Evolutionary conservation across 257 asterid species (phyloP), one percentile per base, ranked within the genome.

Genomic region (Solanum chilense): DNA sequence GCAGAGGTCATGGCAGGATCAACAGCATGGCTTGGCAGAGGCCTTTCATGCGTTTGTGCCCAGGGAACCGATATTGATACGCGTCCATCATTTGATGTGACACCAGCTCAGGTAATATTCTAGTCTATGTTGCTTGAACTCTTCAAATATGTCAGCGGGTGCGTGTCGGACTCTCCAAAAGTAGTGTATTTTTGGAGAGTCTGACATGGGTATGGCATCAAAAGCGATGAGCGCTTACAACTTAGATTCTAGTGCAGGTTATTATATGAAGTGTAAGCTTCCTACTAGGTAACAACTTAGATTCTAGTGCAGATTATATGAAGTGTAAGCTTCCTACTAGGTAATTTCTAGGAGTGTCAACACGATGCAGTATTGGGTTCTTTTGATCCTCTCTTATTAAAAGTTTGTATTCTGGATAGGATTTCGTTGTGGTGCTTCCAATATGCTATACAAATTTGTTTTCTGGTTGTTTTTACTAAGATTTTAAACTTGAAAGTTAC

Each of bases 11-110:
- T 94, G 85, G 97, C 97, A 84, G 99, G 99, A 91, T 95, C 99
- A 82, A 97, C 99, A 88, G 99, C 99, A 37, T 97, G 99, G 99
- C 93, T 95, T 87, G 99, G 99, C 85, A 93, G 93, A 91, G 98
- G 99, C 84, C 95, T 97, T 87, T 95, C 99, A 15, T 97, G 99
- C 82, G 99, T 97, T 84, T 96, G 99, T 91, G 98, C 91, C 92
- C 98, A 97, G 89, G 92, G 98, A 91, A 92, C 95, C 77, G 99
- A 95, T 87, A 92, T 95, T 89, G 99, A 97, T 93, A 92, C 92
- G 75, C 98, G 96, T 47, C 98, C 93, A 87, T 97, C 99, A 83
- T 94, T 97, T 91, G 99, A 97, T 90, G 87, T 97, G 93, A 96
- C 99, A 71, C 92, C 98, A 91, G 86, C 92, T 23, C 97, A 95